These are phyloP conservation scores for Hyaloscypha hepaticicola DNA, from an alignment of 495 filamentous ascomycete species.

Conservation along the genomic window DNA sequence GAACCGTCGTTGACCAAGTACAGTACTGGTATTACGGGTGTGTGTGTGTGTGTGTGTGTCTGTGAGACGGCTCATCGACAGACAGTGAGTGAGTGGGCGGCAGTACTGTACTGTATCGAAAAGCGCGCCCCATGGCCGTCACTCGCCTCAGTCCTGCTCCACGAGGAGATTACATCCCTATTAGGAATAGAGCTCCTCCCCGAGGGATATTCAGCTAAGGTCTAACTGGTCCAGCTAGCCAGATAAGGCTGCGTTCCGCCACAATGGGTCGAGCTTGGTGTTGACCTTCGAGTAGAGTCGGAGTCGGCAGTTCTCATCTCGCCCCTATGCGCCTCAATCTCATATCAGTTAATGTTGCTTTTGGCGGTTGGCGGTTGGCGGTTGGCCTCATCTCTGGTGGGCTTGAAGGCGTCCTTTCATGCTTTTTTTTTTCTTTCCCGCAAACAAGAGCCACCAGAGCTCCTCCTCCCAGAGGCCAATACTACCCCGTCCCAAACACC, in stretches of 20 bases:
- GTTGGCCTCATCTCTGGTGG: not conserved
- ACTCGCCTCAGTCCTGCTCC: not conserved
- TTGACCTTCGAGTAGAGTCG: not conserved
- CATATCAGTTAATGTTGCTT: not conserved
- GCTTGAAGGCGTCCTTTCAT: not conserved
- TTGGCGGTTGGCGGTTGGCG: too few relatives aligned
- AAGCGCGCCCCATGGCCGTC: not conserved
- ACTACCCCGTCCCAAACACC: slow-evolving; percentile 19
- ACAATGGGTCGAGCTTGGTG: not conserved
- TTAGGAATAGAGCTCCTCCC: not conserved
- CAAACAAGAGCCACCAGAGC: not conserved
- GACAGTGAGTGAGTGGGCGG: too few relatives aligned
- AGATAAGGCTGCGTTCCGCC: not conserved
- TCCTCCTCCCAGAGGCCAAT: slow-evolving; percentile 3
- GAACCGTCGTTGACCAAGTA: not conserved
- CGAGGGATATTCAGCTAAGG: not conserved
- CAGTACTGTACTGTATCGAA: not conserved
- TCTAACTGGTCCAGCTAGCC: not conserved
- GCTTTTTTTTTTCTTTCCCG: not conserved
- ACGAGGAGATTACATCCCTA: not conserved
- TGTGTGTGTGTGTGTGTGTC: too few relatives aligned
- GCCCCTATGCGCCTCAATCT: not conserved
- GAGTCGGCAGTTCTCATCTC: not conserved
- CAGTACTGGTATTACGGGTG: too few relatives aligned
- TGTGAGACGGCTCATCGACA: not conserved